These are phyloP conservation scores for Elsinoe necatrix DNA, from an alignment of 2,329 filamentous ascomycete genomes.

Conservation along the genomic window DNA sequence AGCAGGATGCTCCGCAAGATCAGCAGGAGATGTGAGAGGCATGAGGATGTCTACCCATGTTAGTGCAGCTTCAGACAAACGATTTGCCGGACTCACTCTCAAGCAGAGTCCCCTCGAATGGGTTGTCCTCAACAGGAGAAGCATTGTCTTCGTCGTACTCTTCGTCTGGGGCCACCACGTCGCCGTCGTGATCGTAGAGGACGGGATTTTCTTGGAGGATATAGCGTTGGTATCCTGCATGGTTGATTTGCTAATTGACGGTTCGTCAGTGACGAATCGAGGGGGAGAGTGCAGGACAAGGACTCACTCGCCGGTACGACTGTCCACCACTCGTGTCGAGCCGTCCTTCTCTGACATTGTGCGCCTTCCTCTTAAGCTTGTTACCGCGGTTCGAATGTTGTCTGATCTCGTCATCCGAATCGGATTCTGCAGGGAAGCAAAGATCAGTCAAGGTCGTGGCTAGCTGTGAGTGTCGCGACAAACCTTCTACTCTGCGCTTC, in stretches of 20 bases:
- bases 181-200: conserved; percentile 68
- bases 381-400: conserved; percentile 65
- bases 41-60: conserved; percentile 55
- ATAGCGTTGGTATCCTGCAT: conserved; percentile 62
- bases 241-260: conserved; percentile 54
- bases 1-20: conserved; percentile 65
- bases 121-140: conserved; percentile 59
- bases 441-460: not conserved
- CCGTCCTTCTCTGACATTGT: conserved; percentile 62
- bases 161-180: conserved; percentile 41
- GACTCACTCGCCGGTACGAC: conserved; percentile 62
- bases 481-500: conserved; percentile 56
- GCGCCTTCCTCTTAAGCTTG: conserved; percentile 68
- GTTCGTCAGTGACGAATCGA: not conserved
- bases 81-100: conserved; percentile 48
- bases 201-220: conserved; percentile 68
- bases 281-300: not conserved
- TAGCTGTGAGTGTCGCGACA: conserved; percentile 17
- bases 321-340: conserved; percentile 58
- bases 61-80: conserved; percentile 25
- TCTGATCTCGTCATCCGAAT: conserved; percentile 66
- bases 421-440: conserved; percentile 51
- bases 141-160: conserved; percentile 63
- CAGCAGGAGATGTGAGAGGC: conserved; percentile 65
- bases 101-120: conserved; percentile 62